Conservation (phyloP, 1,284 basidiomycete genomes). For the Singerocomus inundabilis region DNA sequence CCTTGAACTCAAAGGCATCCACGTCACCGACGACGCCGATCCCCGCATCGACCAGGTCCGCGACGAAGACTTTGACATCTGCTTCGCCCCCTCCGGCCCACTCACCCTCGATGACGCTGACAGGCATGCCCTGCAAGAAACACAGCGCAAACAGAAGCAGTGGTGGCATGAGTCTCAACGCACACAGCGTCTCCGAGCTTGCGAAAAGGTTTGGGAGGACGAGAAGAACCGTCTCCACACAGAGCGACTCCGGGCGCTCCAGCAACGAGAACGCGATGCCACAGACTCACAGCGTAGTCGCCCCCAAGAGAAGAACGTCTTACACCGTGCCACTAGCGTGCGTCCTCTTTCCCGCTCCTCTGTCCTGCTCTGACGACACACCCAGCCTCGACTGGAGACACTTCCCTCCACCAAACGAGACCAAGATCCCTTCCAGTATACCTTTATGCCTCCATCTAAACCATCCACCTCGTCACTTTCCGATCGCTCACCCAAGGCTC, state of each 20-base stretch:
- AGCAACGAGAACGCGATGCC: constrained; percentile 38
- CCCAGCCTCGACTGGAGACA: constrained; percentile 20
- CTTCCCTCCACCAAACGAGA: constrained; percentile 12
- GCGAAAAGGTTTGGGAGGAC: constrained; percentile 53
- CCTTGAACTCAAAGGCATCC: constrained; percentile 57
- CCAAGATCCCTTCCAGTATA: constrained; percentile 29
- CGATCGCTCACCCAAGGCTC: constrained; percentile 3
- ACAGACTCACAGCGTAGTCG: constrained; percentile 31
- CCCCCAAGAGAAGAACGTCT: constrained; percentile 28
- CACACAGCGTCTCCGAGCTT: constrained; percentile 42
- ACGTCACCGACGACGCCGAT: constrained; percentile 56
- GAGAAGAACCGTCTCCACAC: constrained; percentile 44
- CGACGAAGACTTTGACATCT: constrained; percentile 64
- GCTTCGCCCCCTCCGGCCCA: constrained; percentile 55
- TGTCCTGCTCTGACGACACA: constrained; percentile 5
- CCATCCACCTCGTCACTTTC: constrained; percentile 11
- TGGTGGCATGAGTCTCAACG: constrained; percentile 38
- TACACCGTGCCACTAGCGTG: constrained; percentile 20
- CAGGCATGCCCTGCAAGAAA: constrained; percentile 39
- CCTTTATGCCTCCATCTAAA: constrained; percentile 27
- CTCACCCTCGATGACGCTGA: constrained; percentile 49
- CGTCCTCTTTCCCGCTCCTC: constrained; percentile 3
- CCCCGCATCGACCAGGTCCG: constrained; percentile 59
- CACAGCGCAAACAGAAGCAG: constrained; percentile 39
- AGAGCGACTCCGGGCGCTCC: constrained; percentile 39